Evolutionary conservation across 345 rosid species (phyloP), one percentile per base, ranked within the genome.

Genomic region (Theobroma cacao): DNA sequence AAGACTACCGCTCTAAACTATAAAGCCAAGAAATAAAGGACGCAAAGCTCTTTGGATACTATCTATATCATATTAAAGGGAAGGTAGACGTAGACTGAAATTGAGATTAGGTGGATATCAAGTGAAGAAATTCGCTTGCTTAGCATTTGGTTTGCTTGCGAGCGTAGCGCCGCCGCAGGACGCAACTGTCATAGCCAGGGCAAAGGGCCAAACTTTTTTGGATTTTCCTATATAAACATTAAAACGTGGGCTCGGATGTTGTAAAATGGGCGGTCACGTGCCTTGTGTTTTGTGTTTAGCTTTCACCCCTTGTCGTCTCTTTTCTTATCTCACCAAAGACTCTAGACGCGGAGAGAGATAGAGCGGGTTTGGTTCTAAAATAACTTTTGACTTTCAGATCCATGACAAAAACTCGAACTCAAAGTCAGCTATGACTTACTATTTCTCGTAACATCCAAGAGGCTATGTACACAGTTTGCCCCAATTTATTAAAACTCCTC

Each of bases 161-260:
- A 45, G 64, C 77, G 26, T 56, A 24, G 74, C 74, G 82, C 80
- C 80, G 82, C 74, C 82, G 78, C 75, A 12, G 59, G 1, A 9
- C 22, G 72, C 47, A 53, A 43, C 22, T 11, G 56, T 1, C 4
- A 9, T 0, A 52, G 48, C 61, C 1, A 43, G n/a, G 14, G 34
- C 64, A 28, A 26, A 58, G 18, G 64, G 1, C 64, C 7, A 12
- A 28, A 12, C 2, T 1, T 26, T 60, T 13, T 28, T 59, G n/a
- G n/a, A 3, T 24, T 22, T 5, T 58, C 0, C 14, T 56, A 56
- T 24, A 56, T 43, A 31, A 15, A 45, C 59, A 67, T 36, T 67
- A 0, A 68, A 56, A 75, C 65, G 75, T 81, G 78, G 71, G 24
- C 40, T 17, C 2, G 20, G 36, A 40, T 7, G 33, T 41, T 50